Percentiles rank a stretch among this genome's conserved stretches.
Conservation (phyloP, 495 filamentous ascomycete species). For the Geoglossum glabrum region DNA sequence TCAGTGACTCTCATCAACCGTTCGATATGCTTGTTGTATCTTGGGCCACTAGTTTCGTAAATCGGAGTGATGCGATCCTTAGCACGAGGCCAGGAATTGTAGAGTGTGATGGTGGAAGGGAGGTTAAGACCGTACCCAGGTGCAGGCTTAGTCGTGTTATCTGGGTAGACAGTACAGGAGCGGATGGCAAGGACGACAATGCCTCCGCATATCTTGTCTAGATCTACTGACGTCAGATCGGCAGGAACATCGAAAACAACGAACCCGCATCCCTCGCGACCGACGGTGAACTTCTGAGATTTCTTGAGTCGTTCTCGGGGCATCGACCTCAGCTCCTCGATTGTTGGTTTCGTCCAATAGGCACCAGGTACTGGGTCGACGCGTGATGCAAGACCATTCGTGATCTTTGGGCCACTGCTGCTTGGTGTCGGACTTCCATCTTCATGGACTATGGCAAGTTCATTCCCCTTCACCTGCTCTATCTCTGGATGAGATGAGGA, state of each 20-base stretch:
- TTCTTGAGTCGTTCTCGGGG: conserved; percentile 48
- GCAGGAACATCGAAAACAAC: conserved; percentile 66
- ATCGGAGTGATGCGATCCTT: conserved; percentile 34
- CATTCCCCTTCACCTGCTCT: conserved; percentile 52
- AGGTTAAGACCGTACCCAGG: conserved; percentile 79
- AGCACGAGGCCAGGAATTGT: conserved; percentile 77
- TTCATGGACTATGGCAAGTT: conserved; percentile 63
- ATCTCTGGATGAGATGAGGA: conserved; percentile 37
- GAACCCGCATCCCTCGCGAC: conserved; percentile 56
- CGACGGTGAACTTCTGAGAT: conserved; percentile 54
- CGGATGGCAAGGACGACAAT: conserved; percentile 58
- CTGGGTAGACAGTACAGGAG: conserved; percentile 69
- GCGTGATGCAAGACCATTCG: conserved; percentile 18
- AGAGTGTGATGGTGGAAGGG: conserved; percentile 60
- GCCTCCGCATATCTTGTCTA: conserved; percentile 49
- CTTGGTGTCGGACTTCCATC: conserved; percentile 24
- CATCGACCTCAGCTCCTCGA: conserved; percentile 53
- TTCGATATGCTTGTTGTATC: conserved; percentile 61
- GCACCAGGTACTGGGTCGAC: conserved; percentile 41
- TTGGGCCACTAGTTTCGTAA: conserved; percentile 31
- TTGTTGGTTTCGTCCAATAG: conserved; percentile 69
- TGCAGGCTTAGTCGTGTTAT: conserved; percentile 50
- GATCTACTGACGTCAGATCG: conserved; percentile 49
- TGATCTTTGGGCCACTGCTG: conserved; percentile 17
- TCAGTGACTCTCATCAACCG: conserved; percentile 55